Evolutionary conservation across 176 grass and related monocot species (phyloP), one percentile per base, ranked within the genome.

Genomic region (Oryza punctata): DNA sequence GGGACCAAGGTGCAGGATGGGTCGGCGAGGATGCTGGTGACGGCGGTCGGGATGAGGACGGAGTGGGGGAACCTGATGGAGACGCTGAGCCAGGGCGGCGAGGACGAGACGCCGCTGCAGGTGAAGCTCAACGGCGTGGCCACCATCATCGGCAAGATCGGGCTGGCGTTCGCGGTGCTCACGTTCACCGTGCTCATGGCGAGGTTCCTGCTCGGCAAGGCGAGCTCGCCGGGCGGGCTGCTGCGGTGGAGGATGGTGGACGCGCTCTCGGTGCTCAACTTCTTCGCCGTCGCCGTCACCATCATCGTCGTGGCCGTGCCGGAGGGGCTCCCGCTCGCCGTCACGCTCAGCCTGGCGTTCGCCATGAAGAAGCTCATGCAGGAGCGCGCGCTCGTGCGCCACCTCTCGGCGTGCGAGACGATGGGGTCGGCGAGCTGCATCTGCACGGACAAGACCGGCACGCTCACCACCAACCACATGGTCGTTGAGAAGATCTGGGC

Each of bases 51-150:
- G 41, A 98, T 95, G 93, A 85, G 89, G 46, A 98, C 96, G 13
- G 96, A 98, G 83, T 98, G 96, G 96, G 96, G 96, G 57, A 92
- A 98, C 60, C 88, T 98, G 80, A 94, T 98, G 93, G 96, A 98
- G 83, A 94, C 96, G 25, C 82, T 98, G 12, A 94, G 91, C 80
- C 91, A 90, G 77, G 93, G 86, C 70, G 93, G 93, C 49, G 96
- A 95, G 68, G 93, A 98, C 81, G 96, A 98, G 83, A 98, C 96
- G 60, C 96, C 96, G 28, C 86, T 98, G 63, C 96, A 98, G 91
- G 96, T 98, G 1, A 98, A 98, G 76, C 89, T 98, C 46, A 98
- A 98, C 78, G 96, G 96, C 60, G 96, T 98, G 13, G 96, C 96
- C 21, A 95, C 96, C 69, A 95, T 98, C 87, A 98, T 98, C 63